Conservation (phyloP, 2,329 filamentous ascomycete species). For the Chaetomium strumarium region DNA sequence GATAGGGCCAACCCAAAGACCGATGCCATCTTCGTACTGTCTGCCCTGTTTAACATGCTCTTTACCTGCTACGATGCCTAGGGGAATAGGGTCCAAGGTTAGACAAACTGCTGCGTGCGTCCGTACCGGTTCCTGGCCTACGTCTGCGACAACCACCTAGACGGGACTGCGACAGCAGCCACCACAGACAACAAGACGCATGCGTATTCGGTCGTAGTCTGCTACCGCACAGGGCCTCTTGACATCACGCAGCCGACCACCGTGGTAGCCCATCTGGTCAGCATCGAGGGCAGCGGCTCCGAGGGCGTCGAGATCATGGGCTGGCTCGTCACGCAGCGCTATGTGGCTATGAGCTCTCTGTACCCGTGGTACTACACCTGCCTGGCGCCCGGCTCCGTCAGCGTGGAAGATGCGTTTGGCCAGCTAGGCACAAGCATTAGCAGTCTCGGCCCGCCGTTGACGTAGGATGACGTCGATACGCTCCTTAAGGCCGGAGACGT, state of each 20-base stretch:
- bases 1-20: too few relatives aligned
- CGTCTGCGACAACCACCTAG: conserved; percentile 34
- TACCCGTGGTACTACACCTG: conserved; percentile 37
- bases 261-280: conserved; percentile 34
- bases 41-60: too few relatives aligned
- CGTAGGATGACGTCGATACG: background rate
- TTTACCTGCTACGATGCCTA: too few relatives aligned
- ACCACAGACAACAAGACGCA: conserved; percentile 26
- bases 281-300: conserved; percentile 27
- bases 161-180: conserved; percentile 32
- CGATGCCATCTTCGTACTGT: too few relatives aligned
- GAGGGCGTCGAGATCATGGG: conserved; percentile 26
- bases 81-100: too few relatives aligned
- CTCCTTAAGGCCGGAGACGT: too few relatives aligned
- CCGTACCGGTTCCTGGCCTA: conserved; percentile 29
- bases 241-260: conserved; percentile 25
- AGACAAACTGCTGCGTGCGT: background rate
- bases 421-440: background rate
- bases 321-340: conserved; percentile 14
- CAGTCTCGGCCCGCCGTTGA: background rate
- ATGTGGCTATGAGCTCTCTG: conserved; percentile 33
- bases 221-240: conserved; percentile 30
- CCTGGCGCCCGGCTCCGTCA: conserved; percentile 30
- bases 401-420: conserved; percentile 30
- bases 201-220: conserved; percentile 33